A percentile compares a stretch with the other conserved stretches of the same genome.
phyloP scores from a whole-genome alignment of 176 grass and related monocot genomes.

The Oryza longistaminata region DNA sequence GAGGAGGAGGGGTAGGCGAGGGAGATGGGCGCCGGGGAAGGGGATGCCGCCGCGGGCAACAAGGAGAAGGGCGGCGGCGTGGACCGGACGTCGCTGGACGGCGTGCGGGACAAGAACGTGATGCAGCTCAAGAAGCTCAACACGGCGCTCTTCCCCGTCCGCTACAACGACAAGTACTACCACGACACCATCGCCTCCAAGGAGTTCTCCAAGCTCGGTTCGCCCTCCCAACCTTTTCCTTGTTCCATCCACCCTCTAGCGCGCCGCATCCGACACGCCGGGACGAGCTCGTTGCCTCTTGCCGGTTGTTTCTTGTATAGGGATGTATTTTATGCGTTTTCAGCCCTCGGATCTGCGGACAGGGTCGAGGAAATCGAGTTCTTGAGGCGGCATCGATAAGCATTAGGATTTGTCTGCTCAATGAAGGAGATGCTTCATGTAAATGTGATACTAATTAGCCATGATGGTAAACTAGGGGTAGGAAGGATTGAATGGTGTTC shows the following conservation, averaged over 20 bases:
- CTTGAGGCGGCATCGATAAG: constrained; percentile 18
- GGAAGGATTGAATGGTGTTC: background rate
- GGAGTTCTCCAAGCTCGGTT: constrained; percentile 98
- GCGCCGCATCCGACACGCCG: background rate
- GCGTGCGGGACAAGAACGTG: constrained; percentile 91
- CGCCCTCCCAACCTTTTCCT: background rate
- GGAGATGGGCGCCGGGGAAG: constrained; percentile 40
- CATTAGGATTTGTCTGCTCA: constrained; percentile 13
- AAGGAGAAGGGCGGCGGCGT: constrained; percentile 41
- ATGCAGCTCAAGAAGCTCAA: constrained; percentile 99
- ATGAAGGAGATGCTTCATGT: background rate
- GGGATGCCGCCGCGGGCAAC: constrained; percentile 25
- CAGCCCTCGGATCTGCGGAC: constrained; percentile 33
- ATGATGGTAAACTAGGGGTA: background rate
- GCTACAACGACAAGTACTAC: constrained; percentile 99
- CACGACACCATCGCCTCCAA: constrained; percentile 77
- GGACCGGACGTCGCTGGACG: constrained; percentile 73
- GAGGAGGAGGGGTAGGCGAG: background rate
- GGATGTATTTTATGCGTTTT: background rate
- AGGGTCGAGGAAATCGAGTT: background rate
- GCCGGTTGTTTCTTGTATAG: background rate
- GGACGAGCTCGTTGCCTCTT: background rate
- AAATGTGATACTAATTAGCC: background rate
- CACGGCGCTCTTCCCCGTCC: constrained; percentile 87
- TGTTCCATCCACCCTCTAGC: background rate